Percentiles rank a stretch among this genome's conserved stretches.
These are phyloP conservation scores for Sarcocystis neurona DNA, from an alignment of 169 alveolate genomes.

Conservation along the genomic window DNA sequence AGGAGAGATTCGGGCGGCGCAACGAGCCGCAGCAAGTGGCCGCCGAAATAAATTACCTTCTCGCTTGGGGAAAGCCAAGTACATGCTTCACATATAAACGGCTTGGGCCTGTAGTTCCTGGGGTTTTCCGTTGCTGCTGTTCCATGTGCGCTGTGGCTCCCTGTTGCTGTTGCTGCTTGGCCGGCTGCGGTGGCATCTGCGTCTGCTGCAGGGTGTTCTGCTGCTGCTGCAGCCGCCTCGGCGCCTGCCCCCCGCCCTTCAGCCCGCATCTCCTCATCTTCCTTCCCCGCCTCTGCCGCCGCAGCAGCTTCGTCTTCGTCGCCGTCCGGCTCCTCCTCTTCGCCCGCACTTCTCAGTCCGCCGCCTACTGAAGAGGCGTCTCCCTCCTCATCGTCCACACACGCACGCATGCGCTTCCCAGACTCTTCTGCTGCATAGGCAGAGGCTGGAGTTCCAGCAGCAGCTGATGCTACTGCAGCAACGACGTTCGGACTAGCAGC, in stretches of 20 bases:
- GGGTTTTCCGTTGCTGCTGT: not conserved
- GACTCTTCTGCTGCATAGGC: too few species aligned
- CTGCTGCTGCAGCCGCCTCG: conserved; percentile 31
- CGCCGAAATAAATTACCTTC: too few species aligned
- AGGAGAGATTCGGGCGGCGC: not conserved
- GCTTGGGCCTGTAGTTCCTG: not conserved
- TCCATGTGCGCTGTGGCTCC: conserved; percentile 2
- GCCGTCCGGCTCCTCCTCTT: too few species aligned
- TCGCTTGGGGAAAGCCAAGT: conserved; percentile 25
- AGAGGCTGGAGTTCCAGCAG: too few species aligned
- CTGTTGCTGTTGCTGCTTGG: conserved; percentile 36
- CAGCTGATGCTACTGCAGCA: not conserved
- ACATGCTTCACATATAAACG: conserved; percentile 23
- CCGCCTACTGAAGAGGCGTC: too few species aligned
- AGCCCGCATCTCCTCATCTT: not conserved
- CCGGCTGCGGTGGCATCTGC: conserved; percentile 34
- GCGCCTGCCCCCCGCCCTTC: conserved; percentile 8
- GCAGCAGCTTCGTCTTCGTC: too few species aligned
- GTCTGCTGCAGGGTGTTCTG: not conserved
- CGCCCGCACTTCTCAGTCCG: too few species aligned
- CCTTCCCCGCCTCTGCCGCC: not conserved
- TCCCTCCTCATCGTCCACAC: too few species aligned
- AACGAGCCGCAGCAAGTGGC: too few species aligned
- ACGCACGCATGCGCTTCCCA: too few species aligned
- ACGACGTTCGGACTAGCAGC: not conserved